These are phyloP conservation scores for Herpetospermum pedunculosum DNA, from an alignment of 306 rosid genomes.

Conservation along the genomic window DNA sequence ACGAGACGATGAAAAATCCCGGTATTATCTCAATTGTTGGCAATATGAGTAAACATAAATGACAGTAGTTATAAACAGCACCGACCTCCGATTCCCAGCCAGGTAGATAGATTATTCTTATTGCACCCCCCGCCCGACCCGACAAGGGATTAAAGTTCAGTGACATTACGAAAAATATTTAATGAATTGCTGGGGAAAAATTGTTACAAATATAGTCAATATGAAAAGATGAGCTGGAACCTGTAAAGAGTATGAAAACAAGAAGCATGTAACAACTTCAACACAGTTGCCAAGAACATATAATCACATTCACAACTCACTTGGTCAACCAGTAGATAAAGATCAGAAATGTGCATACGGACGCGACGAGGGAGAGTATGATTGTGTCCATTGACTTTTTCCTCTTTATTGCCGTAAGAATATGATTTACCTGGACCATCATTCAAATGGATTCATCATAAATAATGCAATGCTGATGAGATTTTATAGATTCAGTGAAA, in stretches of 20 bases:
- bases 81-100: neutral
- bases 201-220: neutral
- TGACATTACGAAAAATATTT: neutral
- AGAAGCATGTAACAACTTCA: neutral
- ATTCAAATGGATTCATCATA: neutral
- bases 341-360: slow-evolving; percentile 83
- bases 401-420: slow-evolving; percentile 64
- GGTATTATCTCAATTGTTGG: neutral
- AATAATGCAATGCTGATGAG: neutral
- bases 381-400: slow-evolving; percentile 92
- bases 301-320: slow-evolving; percentile 38
- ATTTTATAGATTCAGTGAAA: neutral
- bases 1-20: too few relatives aligned
- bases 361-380: slow-evolving; percentile 77
- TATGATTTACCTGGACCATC: slow-evolving; percentile 65
- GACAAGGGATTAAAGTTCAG: neutral
- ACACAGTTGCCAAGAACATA: slow-evolving; percentile 6
- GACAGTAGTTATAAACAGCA: neutral
- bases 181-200: neutral
- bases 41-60: neutral
- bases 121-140: neutral
- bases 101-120: neutral
- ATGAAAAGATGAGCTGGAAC: neutral
- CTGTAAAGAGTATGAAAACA: neutral
- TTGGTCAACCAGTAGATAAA: slow-evolving; percentile 84